Percentiles rank a stretch among this genome's conserved stretches.
Evolutionary conservation across 176 grass and related monocot genomes (phyloP).

Genomic region (Triticum urartu): DNA sequence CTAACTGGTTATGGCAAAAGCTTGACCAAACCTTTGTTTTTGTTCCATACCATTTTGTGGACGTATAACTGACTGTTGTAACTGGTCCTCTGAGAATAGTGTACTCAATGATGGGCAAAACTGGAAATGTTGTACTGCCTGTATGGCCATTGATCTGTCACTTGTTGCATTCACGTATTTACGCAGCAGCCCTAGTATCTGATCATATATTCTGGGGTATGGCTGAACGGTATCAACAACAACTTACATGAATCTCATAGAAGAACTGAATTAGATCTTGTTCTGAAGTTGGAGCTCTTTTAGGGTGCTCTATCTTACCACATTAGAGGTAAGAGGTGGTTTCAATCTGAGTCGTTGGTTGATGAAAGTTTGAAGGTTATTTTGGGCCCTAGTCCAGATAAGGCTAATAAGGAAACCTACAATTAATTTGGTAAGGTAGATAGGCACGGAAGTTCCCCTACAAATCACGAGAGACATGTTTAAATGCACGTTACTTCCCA

Average conservation of each 20-base stretch:
- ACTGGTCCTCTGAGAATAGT: neutral
- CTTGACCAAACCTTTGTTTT: neutral
- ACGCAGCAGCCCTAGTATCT: neutral
- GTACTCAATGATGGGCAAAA: neutral
- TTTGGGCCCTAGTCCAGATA: neutral
- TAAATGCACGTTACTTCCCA: neutral
- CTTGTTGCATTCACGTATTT: neutral
- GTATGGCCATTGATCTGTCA: neutral
- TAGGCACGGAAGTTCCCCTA: neutral
- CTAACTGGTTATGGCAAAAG: constrained; percentile 12
- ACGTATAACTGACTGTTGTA: neutral
- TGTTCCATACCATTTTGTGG: neutral
- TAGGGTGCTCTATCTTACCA: neutral
- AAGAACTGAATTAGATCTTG: neutral
- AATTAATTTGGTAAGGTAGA: neutral
- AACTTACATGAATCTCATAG: neutral
- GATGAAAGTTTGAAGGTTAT: neutral
- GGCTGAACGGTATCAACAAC: neutral
- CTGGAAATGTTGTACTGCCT: neutral
- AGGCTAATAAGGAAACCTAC: neutral
- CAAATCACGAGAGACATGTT: neutral
- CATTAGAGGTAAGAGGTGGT: neutral
- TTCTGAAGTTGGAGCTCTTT: neutral
- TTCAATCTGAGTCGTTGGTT: neutral
- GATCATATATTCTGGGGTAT: neutral